Percentiles rank a stretch among this genome's conserved stretches.
Conservation (phyloP, 164 flowering plant species). For the Annona squamosa region DNA sequence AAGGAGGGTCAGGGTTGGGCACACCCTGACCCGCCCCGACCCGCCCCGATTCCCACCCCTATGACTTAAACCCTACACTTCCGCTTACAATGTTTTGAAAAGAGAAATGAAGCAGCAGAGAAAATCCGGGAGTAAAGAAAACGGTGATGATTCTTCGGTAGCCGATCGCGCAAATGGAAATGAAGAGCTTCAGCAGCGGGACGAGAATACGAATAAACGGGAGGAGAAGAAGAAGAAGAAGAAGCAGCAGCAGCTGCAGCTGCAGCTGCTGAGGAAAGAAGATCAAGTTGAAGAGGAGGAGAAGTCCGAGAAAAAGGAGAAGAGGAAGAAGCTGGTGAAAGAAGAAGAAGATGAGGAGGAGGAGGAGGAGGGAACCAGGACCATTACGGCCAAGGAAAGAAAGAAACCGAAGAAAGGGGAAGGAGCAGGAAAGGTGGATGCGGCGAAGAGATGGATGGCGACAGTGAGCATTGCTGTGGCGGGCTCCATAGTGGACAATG, state of each 20-base stretch:
- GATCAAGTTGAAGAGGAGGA: constrained; percentile 26
- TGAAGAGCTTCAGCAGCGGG: too few relatives aligned
- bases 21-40: too few relatives aligned
- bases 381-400: constrained; percentile 25
- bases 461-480: constrained; percentile 79
- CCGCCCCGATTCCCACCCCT: too few relatives aligned
- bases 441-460: constrained; percentile 20
- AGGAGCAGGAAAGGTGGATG: constrained; percentile 14
- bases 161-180: too few relatives aligned
- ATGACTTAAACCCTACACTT: too few relatives aligned
- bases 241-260: neutral
- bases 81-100: too few relatives aligned
- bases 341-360: constrained; percentile 12
- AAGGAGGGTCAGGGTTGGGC: too few relatives aligned
- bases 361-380: constrained; percentile 1
- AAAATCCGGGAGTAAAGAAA: too few relatives aligned
- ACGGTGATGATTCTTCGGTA: too few relatives aligned
- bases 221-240: neutral
- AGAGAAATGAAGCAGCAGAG: too few relatives aligned
- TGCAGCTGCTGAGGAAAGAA: neutral
- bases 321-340: constrained; percentile 14
- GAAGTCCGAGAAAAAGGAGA: neutral
- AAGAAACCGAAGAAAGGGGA: constrained; percentile 22
- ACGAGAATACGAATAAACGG: too few relatives aligned
- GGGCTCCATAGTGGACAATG: constrained; percentile 84